Conservation (phyloP, 2,329 filamentous ascomycete genomes). For the Chaetomium strumarium region DNA sequence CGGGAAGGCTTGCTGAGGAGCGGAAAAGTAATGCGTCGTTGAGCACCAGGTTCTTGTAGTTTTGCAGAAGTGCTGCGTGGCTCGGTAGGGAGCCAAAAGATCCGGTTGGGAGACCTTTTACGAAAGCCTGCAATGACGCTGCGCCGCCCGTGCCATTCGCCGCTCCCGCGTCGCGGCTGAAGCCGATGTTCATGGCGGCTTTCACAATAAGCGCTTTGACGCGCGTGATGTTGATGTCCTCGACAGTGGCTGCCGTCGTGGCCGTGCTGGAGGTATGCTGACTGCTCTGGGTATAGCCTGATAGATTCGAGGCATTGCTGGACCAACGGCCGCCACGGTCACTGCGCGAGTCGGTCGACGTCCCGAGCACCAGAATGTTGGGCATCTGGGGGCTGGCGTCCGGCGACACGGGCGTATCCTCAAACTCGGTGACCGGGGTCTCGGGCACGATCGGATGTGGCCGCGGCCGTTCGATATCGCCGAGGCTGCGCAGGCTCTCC, state of each 20-base stretch:
- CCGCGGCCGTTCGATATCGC: constrained; percentile 43
- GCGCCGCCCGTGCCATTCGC: constrained; percentile 41
- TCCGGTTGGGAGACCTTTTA: constrained; percentile 66
- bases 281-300: constrained; percentile 69
- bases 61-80: constrained; percentile 66
- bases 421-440: constrained; percentile 91
- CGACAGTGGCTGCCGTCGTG: constrained; percentile 59
- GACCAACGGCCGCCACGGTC: constrained; percentile 66
- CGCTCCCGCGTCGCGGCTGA: constrained; percentile 52
- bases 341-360: constrained; percentile 49
- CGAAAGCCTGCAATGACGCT: constrained; percentile 63
- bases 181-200: constrained; percentile 80
- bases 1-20: constrained; percentile 47
- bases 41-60: constrained; percentile 74
- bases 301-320: constrained; percentile 72
- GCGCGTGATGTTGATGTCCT: constrained; percentile 71
- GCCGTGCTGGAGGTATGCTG: constrained; percentile 63
- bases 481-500: constrained; percentile 45
- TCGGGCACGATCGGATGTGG: constrained; percentile 60
- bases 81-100: constrained; percentile 70
- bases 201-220: constrained; percentile 76
- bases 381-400: constrained; percentile 70
- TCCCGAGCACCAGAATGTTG: constrained; percentile 82
- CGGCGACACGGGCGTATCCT: constrained; percentile 79
- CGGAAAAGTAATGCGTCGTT: constrained; percentile 61